Base-by-base conservation (phyloP, 192 early-diverging fungal species). In the Coemansia umbellata region DNA sequence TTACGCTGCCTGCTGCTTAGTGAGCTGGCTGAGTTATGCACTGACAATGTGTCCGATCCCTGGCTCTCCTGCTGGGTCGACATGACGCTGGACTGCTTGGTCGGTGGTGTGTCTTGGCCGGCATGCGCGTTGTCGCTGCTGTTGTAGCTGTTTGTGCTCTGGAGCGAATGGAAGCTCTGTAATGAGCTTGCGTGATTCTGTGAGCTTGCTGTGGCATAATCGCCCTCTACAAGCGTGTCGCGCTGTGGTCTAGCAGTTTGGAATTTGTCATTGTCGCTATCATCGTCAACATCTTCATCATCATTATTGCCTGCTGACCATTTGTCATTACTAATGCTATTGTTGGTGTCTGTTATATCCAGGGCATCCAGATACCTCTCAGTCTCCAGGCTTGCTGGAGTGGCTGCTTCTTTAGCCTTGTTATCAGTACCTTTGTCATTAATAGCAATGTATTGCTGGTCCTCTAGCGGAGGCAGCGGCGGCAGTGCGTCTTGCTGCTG, bases 91-190 rank as follows among this genome's bases (percentile, higher is more conserved):
- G 3, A 26, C 43, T 28, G 24, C 10, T 28, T 45, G 33, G n/a
- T n/a, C 9, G 10, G 33, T n/a, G n/a, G 10, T 26, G 24, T 28
- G 23, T 27, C 13, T 7, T 45, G n/a, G 22, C 43, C 28, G 17
- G 41, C 17, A n/a, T 42, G 41, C 17, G 43, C 43, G 6, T 22
- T 23, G 3, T 22, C 24, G 43, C 14, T 28, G 43, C 24, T 45
- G 23, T 10, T 28, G 24, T 28, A 45, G 43, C 43, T 45, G 10
- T 9, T n/a, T n/a, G 28, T 6, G 28, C 43, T 45, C 0, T 19
- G 24, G 21, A 45, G 28, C 24, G 43, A 45, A 15, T 45, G 43
- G 43, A 45, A 45, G 43, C 43, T 45, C 43, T 45, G 43, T 7
- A 45, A n/a, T 4, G 43, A 45, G 43, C 13, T 28, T 22, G 6